These are phyloP conservation scores for cucumber (Cucumis sativus) DNA, from an alignment of 306 rosid genomes.

Conservation along the genomic window Cucumber_9930_V3 NC_026661.2:21635001-21635500, in stretches of 20 bases:
- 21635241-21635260: slow-evolving; percentile 21
- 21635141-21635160: slow-evolving; percentile 44
- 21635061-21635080: slow-evolving; percentile 11
- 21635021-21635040: neutral
- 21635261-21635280: neutral
- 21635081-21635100: slow-evolving; percentile 75
- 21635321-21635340: neutral
- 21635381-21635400: neutral
- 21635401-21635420: neutral
- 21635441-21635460: neutral
- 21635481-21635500: neutral
- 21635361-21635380: neutral
- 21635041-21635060: neutral
- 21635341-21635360: neutral
- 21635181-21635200: slow-evolving; percentile 94
- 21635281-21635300: neutral
- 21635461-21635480: neutral
- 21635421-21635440: neutral
- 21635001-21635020: neutral
- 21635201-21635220: slow-evolving; percentile 72
- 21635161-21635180: slow-evolving; percentile 61
- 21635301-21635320: neutral
- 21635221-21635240: slow-evolving; percentile 94
- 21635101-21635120: slow-evolving; percentile 96
- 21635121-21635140: slow-evolving; percentile 96